These are phyloP conservation scores for Zygotorulaspora sp. DNA, from an alignment of 805 yeast species.

Conservation along the genomic window DNA sequence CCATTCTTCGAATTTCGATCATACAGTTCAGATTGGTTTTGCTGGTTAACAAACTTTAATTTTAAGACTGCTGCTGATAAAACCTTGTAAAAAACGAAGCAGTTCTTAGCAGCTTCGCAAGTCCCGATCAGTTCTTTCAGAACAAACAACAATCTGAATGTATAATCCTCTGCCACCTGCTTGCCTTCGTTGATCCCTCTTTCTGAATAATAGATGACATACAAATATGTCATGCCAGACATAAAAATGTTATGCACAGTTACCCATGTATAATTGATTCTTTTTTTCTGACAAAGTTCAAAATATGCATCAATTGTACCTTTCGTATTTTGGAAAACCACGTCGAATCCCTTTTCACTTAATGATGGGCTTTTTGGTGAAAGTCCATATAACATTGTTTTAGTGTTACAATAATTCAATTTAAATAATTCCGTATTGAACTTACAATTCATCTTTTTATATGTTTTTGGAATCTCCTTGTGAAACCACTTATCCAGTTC, in stretches of 20 bases:
- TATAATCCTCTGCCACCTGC: conserved; percentile 47
- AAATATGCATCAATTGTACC: conserved; percentile 62
- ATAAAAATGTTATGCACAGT: conserved; percentile 84
- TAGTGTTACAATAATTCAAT: conserved; percentile 72
- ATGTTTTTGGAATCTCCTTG: conserved; percentile 49
- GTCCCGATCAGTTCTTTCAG: conserved; percentile 57
- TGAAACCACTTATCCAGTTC: conserved; percentile 61
- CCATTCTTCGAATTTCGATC: conserved; percentile 1
- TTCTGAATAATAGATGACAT: conserved; percentile 67
- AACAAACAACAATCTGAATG: conserved; percentile 50
- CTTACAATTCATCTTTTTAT: conserved; percentile 62
- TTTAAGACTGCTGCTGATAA: conserved; percentile 66
- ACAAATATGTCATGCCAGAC: conserved; percentile 83
- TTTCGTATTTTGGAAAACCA: conserved; percentile 59
- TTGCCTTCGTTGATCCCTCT: conserved; percentile 45
- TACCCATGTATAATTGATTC: conserved; percentile 86
- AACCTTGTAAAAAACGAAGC: conserved; percentile 67
- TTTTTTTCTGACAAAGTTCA: conserved; percentile 49
- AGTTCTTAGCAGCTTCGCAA: conserved; percentile 74
- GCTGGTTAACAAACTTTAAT: conserved; percentile 40
- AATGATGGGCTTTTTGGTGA: conserved; percentile 64
- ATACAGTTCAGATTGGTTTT: conserved; percentile 1
- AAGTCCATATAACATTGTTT: conserved; percentile 67
- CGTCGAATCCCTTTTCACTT: conserved; percentile 47
- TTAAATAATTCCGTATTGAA: conserved; percentile 67